These are phyloP conservation scores for Didymella glomerata DNA, from an alignment of 2,329 filamentous ascomycete genomes.

Conservation along the genomic window DNA sequence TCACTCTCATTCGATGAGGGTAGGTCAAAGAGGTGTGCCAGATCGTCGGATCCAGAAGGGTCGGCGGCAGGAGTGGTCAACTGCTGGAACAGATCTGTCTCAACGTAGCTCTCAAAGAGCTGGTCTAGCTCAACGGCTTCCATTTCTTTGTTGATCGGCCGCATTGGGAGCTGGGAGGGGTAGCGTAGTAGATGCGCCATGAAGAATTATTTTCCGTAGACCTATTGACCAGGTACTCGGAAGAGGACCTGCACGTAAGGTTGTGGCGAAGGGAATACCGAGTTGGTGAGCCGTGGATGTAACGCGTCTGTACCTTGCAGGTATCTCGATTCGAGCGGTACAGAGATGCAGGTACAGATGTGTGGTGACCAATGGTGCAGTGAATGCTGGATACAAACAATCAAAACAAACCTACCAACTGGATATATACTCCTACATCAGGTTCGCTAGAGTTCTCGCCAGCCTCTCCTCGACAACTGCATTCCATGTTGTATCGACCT, in stretches of 20 bases:
- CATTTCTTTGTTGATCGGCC: slow-evolving; percentile 60
- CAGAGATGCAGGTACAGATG: slow-evolving; percentile 38
- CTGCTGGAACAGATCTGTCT: slow-evolving; percentile 62
- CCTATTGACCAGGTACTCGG: slow-evolving; percentile 33
- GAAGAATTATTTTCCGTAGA: slow-evolving; percentile 38
- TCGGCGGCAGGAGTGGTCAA: slow-evolving; percentile 59
- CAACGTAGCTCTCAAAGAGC: slow-evolving; percentile 70
- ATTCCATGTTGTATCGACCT: slow-evolving; percentile 44
- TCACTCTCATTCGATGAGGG: slow-evolving; percentile 62
- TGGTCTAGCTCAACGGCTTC: slow-evolving; percentile 66
- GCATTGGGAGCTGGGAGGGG: slow-evolving; percentile 49
- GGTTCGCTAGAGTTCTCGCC: slow-evolving; percentile 41
- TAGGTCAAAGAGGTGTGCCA: slow-evolving; percentile 62
- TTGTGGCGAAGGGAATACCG: slow-evolving; percentile 21
- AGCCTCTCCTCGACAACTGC: slow-evolving; percentile 43
- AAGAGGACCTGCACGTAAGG: slow-evolving; percentile 18
- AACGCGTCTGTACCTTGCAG: slow-evolving; percentile 39
- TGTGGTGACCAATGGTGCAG: slow-evolving; percentile 42
- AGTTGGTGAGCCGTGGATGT: slow-evolving; percentile 28
- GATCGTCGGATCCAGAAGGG: slow-evolving; percentile 58
- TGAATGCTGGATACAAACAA: slow-evolving; percentile 37
- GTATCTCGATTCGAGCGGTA: slow-evolving; percentile 23
- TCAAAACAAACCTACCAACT: slow-evolving; percentile 45
- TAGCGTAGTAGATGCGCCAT: slow-evolving; percentile 42
- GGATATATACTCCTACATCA: slow-evolving; percentile 48